Percentiles rank a stretch among this genome's conserved stretches.
phyloP scores from a whole-genome alignment of 345 rosid species.

The Toxicodendron radicans region DNA sequence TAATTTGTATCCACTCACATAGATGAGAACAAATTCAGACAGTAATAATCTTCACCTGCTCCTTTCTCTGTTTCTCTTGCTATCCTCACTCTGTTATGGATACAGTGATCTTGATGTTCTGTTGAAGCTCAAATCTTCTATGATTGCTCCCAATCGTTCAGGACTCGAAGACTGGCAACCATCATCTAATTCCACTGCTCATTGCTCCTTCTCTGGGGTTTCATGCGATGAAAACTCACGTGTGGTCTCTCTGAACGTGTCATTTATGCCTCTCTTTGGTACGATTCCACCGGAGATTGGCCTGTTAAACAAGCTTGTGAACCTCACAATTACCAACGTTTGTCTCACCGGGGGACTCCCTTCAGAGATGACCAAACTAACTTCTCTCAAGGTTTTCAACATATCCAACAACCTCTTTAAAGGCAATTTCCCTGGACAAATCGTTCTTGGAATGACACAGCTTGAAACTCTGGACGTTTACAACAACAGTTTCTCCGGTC shows the following conservation, averaged over 20 bases:
- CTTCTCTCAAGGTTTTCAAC: slow-evolving; percentile 56
- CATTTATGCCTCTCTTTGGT: slow-evolving; percentile 50
- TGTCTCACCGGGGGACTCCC: slow-evolving; percentile 70
- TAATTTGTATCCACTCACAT: slow-evolving; percentile 12
- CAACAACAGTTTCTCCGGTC: slow-evolving; percentile 67
- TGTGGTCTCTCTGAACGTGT: slow-evolving; percentile 61
- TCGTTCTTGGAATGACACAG: slow-evolving; percentile 44
- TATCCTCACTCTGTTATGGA: slow-evolving; percentile 29
- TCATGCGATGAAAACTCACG: slow-evolving; percentile 49
- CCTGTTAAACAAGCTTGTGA: slow-evolving; percentile 48
- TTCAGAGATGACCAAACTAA: slow-evolving; percentile 49
- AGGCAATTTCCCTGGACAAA: slow-evolving; percentile 62
- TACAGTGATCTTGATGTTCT: slow-evolving; percentile 58
- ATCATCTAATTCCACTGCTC: slow-evolving; percentile 46
- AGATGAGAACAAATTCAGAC: slow-evolving; percentile 25
- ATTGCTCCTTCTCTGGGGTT: slow-evolving; percentile 84
- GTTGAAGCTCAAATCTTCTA: slow-evolving; percentile 59
- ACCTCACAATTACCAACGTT: slow-evolving; percentile 49
- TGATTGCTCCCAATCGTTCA: slow-evolving; percentile 48
- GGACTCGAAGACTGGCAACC: slow-evolving; percentile 78
- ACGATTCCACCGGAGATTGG: slow-evolving; percentile 74
- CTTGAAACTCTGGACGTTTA: slow-evolving; percentile 65
- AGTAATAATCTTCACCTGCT: slow-evolving; percentile 15
- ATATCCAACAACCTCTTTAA: slow-evolving; percentile 56
- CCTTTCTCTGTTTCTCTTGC: slow-evolving; percentile 24